Percentiles rank a stretch among this genome's conserved stretches.
phyloP scores from a whole-genome alignment of 306 rosid genomes.

The Adenanthera pavonina region DNA sequence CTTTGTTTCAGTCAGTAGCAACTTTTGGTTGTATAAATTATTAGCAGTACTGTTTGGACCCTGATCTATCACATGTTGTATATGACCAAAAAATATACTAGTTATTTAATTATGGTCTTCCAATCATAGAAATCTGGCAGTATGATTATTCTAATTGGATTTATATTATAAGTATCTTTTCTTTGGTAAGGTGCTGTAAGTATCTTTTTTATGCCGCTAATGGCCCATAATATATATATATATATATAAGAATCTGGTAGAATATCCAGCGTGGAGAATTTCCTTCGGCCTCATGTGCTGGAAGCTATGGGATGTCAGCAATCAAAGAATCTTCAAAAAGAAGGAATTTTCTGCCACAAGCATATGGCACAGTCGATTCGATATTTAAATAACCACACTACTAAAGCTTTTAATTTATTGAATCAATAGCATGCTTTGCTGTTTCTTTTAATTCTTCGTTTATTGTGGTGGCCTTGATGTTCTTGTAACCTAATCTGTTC shows the following conservation, averaged over 20 bases:
- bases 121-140: background rate
- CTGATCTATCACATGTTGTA: background rate
- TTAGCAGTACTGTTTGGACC: background rate
- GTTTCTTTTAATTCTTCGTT: too few species aligned
- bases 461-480: too few species aligned
- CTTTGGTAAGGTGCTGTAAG: background rate
- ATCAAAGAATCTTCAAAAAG: too few species aligned
- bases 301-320: too few species aligned
- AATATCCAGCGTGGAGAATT: too few species aligned
- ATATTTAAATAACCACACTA: background rate
- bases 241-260: too few species aligned
- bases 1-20: background rate
- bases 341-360: too few species aligned
- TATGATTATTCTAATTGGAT: background rate
- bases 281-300: too few species aligned
- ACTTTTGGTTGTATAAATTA: background rate
- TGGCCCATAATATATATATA: background rate
- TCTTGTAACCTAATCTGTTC: too few species aligned
- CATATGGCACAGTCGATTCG: too few species aligned
- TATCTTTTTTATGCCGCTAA: background rate
- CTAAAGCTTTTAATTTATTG: background rate
- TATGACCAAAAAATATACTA: background rate
- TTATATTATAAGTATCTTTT: too few species aligned
- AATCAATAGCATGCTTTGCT: too few species aligned
- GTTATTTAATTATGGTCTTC: background rate